Percentiles rank a stretch among this genome's conserved stretches.
Evolutionary conservation across 192 early-diverging fungal genomes (phyloP).

Genomic region (Funneliformis mosseae): DNA sequence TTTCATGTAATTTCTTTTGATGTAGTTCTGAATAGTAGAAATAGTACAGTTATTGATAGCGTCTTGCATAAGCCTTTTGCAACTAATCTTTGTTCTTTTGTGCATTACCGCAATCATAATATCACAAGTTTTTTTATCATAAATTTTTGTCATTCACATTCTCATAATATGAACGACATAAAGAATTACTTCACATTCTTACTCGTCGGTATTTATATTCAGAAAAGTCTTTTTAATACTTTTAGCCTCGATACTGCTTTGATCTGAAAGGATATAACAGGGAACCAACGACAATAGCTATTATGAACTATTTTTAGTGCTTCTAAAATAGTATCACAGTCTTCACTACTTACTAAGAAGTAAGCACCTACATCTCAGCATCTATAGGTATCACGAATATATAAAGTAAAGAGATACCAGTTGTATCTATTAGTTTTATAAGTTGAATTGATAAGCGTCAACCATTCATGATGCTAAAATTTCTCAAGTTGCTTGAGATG

Average conservation of each 20-base stretch:
- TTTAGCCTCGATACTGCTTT: too few relatives aligned
- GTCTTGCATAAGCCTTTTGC: background rate
- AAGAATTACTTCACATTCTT: conserved; percentile 32
- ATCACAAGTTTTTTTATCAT: too few relatives aligned
- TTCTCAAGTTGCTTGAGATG: conserved; percentile 8
- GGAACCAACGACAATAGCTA: conserved; percentile 4
- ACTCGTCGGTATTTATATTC: background rate
- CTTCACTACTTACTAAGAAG: conserved; percentile 30
- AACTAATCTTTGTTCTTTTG: background rate
- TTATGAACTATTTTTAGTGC: conserved; percentile 25
- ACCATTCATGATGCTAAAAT: too few relatives aligned
- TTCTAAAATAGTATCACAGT: conserved; percentile 13
- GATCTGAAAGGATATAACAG: conserved; percentile 7
- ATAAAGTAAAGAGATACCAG: too few relatives aligned
- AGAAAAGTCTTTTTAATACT: background rate
- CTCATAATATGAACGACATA: conserved; percentile 27
- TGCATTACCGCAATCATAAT: too few relatives aligned
- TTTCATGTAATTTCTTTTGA: background rate
- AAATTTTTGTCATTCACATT: conserved; percentile 12
- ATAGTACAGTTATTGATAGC: conserved; percentile 9
- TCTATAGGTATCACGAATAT: conserved; percentile 19
- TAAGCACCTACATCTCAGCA: conserved; percentile 30
- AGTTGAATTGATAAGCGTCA: conserved; percentile 32
- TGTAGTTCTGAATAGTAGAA: background rate
- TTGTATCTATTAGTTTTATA: conserved; percentile 30